A percentile compares a stretch with the other conserved stretches of the same genome.
phyloP scores from a whole-genome alignment of 768 basidiomycete genomes.

The Leucosporidium yakuticum region DNA sequence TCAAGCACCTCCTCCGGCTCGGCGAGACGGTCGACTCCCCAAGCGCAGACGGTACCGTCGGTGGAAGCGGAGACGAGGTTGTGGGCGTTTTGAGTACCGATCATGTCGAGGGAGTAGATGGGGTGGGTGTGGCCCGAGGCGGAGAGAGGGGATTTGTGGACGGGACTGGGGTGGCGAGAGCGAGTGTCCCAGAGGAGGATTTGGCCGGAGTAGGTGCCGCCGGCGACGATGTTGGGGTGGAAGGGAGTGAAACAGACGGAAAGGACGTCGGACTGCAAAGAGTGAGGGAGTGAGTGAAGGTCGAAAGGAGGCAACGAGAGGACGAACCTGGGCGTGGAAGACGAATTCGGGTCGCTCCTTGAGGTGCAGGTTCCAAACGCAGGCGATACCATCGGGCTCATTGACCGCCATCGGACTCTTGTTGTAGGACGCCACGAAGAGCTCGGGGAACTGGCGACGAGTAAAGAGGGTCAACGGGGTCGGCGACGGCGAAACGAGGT shows the following conservation, averaged over 20 bases:
- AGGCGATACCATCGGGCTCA: constrained; percentile 94
- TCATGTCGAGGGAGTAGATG: constrained; percentile 96
- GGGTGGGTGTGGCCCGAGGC: constrained; percentile 97
- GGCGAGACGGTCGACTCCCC: constrained; percentile 97
- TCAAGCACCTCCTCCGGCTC: constrained; percentile 98
- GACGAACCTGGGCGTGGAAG: constrained; percentile 89
- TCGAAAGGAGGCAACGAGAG: no score
- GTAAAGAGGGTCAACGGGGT: neutral
- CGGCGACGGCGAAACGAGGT: neutral
- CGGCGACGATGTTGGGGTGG: constrained; percentile 93
- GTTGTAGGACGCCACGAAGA: constrained; percentile 93
- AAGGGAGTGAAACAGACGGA: constrained; percentile 96
- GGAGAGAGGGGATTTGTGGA: constrained; percentile 91
- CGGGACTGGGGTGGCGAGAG: constrained; percentile 81
- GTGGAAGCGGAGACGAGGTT: constrained; percentile 95
- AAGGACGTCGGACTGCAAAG: constrained; percentile 83
- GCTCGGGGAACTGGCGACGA: constrained; percentile 73
- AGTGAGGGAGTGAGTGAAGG: constrained; percentile 5
- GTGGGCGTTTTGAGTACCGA: constrained; percentile 97
- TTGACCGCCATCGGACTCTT: constrained; percentile 89
- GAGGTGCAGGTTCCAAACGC: constrained; percentile 94
- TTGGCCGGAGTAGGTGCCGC: constrained; percentile 98
- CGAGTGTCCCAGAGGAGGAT: constrained; percentile 97
- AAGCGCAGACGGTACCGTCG: constrained; percentile 93
- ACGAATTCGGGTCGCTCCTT: constrained; percentile 94